These are phyloP conservation scores for Pleurotus platypus DNA, from an alignment of 768 basidiomycete genomes.

Conservation along the genomic window DNA sequence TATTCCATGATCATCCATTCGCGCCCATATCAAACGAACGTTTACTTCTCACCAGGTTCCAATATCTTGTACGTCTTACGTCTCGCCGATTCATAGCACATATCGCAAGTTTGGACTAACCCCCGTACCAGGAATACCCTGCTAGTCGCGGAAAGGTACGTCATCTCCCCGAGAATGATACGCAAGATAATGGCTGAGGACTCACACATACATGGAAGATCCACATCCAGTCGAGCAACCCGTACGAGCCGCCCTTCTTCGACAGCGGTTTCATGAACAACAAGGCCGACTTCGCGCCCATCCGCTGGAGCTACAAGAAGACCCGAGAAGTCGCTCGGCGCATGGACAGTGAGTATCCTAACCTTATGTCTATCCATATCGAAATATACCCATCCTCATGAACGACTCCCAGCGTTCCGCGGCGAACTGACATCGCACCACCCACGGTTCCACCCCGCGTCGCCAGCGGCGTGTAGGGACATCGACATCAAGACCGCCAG, in stretches of 20 bases:
- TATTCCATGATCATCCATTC: not conserved
- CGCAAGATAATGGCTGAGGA: no score
- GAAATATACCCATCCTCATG: not conserved
- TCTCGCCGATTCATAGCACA: not conserved
- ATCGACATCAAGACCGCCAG: conserved; percentile 70
- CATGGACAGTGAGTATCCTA: conserved; percentile 51
- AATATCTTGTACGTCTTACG: conserved; percentile 45
- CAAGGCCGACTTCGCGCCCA: conserved; percentile 73
- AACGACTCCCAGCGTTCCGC: conserved; percentile 48
- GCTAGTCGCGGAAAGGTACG: conserved; percentile 68
- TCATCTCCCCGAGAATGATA: not conserved
- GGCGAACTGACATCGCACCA: conserved; percentile 72
- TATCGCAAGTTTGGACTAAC: not conserved
- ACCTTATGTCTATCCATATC: no score
- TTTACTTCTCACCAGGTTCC: conserved; percentile 40
- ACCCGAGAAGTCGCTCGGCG: conserved; percentile 67
- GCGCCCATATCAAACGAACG: not conserved
- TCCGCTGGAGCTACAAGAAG: conserved; percentile 78
- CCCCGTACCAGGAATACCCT: conserved; percentile 52
- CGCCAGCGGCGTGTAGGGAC: conserved; percentile 54
- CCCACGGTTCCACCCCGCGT: conserved; percentile 71
- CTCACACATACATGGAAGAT: no score
- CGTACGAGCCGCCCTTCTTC: conserved; percentile 61
- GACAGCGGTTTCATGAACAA: conserved; percentile 80
- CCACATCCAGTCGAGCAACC: conserved; percentile 56